Conservation (phyloP, 2,329 filamentous ascomycete genomes). For the Apiospora malaysiana region DNA sequence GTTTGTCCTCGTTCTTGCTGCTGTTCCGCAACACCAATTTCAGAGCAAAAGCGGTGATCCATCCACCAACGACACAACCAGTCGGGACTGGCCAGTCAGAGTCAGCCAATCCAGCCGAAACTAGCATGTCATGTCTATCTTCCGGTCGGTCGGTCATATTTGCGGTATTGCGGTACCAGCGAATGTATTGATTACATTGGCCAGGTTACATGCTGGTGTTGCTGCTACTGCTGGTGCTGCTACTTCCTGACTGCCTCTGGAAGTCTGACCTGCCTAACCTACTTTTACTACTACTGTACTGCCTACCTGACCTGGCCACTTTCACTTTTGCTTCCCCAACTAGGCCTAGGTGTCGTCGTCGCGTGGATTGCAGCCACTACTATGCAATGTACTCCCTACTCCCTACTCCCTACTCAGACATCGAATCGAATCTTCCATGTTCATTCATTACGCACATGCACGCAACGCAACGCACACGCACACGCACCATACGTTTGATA, state of each 20-base stretch:
- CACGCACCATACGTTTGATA: conserved; percentile 6
- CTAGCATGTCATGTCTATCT: conserved; percentile 15
- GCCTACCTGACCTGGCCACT: neutral
- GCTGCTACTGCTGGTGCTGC: no score
- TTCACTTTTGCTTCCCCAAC: neutral
- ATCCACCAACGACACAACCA: conserved; percentile 18
- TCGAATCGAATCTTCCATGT: neutral
- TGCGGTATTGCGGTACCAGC: conserved; percentile 11
- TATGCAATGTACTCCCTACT: no score
- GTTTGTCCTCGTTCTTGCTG: conserved; percentile 12
- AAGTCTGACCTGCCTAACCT: neutral
- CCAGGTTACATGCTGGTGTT: neutral
- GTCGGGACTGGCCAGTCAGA: conserved; percentile 20
- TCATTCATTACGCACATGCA: conserved; percentile 6
- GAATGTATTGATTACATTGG: conserved; percentile 5
- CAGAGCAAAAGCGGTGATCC: conserved; percentile 15
- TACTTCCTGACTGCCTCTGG: no score
- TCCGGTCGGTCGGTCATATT: conserved; percentile 14
- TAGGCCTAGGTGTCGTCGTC: neutral
- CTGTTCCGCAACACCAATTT: conserved; percentile 18
- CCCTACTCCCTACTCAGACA: no score
- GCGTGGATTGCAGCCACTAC: neutral
- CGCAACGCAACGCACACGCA: neutral
- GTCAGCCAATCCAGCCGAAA: conserved; percentile 18
- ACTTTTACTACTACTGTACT: no score